Evolutionary conservation across 495 filamentous ascomycete species (phyloP), one percentile per base, ranked within the genome.

Genomic region (Cercophora sp.): DNA sequence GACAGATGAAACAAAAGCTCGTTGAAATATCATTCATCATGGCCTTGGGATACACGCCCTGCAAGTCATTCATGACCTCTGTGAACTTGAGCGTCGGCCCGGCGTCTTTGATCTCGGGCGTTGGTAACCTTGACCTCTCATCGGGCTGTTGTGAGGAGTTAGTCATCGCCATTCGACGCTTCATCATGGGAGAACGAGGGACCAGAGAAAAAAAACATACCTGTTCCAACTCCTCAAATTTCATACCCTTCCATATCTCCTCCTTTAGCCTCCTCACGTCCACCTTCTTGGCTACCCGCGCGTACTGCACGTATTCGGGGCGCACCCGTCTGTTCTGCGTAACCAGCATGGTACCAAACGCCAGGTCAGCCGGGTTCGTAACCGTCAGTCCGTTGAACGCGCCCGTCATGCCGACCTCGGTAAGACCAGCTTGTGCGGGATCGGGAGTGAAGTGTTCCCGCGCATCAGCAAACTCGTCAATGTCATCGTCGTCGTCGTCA

Each of bases 201-300:
- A 23, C 22, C 4, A 16, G 15, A 8, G 37, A n/a, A 13, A 16
- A 32, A 41, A 35, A 23, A 68, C 76, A 57, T 61, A 79, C 76
- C 27, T 59, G 55, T 18, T 69, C 57, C 1, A 59, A 51, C 35
- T 73, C 65, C 48, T 82, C 80, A 32, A 87, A 76, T 16, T 84
- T 86, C 68, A 96, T 88, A 5, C 89, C 88, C 67, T 79, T 86
- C 94, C 94, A 99, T 63, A 99, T 84, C 65, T 99, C 90, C 66
- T 91, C 87, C 73, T 99, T 99, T 60, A 99, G 71, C 64, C 90
- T 75, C 43, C 92, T 78, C 0, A 97, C 91, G 63, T 99, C 94
- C n/a, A 99, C 94, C 76, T 97, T 99, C 80, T 96, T 99, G 11
- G 94, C 94, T 20, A 94, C 86, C 23, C 91, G 79, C 15, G 94